Evolutionary conservation across 1,139 yeast species (phyloP).

Genomic region (Debaryomyces singareniensis): DNA sequence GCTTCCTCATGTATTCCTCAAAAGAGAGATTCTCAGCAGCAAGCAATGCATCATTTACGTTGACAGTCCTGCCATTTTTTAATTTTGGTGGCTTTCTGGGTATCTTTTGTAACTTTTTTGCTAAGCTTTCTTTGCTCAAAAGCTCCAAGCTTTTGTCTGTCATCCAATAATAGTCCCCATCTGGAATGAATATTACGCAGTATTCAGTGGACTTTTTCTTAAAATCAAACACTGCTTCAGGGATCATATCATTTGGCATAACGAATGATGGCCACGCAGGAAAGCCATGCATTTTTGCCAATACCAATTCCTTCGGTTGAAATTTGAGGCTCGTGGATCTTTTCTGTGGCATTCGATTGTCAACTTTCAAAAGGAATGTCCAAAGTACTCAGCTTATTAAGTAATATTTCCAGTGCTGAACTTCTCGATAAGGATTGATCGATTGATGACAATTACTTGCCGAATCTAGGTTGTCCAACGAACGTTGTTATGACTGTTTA

Average conservation of each 20-base stretch:
- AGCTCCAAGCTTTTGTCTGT: constrained; percentile 32
- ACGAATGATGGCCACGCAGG: constrained; percentile 48
- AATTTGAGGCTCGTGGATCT: constrained; percentile 13
- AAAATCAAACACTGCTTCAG: constrained; percentile 29
- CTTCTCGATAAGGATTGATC: too few relatives aligned
- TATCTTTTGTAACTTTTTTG: constrained; percentile 21
- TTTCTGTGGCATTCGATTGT: constrained; percentile 21
- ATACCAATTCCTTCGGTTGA: constrained; percentile 31
- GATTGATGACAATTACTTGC: too few relatives aligned
- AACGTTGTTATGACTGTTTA: too few relatives aligned
- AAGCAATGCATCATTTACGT: constrained; percentile 33
- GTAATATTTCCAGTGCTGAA: too few relatives aligned
- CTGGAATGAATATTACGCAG: constrained; percentile 45
- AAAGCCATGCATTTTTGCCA: constrained; percentile 44
- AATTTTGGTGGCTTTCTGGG: constrained; percentile 17
- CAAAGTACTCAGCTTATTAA: too few relatives aligned
- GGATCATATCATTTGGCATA: constrained; percentile 36
- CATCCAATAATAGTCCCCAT: constrained; percentile 45
- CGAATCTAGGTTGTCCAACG: too few relatives aligned
- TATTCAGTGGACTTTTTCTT: constrained; percentile 33
- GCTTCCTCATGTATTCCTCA: constrained; percentile 30
- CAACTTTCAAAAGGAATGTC: too few relatives aligned
- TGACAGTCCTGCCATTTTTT: constrained; percentile 20
- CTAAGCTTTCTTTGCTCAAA: constrained; percentile 24
- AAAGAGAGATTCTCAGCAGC: constrained; percentile 34